A percentile compares a stretch with the other conserved stretches of the same genome.
Conservation (phyloP, 2,329 filamentous ascomycete species). For the Fonsecaea pedrosoi region DNA sequence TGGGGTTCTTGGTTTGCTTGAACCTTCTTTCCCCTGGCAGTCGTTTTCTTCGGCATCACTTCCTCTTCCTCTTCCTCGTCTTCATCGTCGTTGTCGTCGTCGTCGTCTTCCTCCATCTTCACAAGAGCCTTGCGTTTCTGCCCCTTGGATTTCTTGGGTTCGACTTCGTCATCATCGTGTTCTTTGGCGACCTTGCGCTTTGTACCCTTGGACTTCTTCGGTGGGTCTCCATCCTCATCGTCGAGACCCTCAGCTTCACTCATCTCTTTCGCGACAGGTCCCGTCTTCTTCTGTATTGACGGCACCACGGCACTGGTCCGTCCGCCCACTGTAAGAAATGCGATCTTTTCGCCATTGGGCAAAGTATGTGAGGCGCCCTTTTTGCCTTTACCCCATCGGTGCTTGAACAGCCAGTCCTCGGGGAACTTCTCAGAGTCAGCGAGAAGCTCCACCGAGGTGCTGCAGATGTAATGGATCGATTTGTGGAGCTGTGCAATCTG, state of each 20-base stretch:
- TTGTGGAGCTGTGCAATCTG: constrained; percentile 76
- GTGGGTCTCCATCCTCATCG: constrained; percentile 36
- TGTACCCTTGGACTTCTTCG: constrained; percentile 46
- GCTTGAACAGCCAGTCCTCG: constrained; percentile 82
- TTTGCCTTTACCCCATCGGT: constrained; percentile 89
- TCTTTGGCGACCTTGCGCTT: constrained; percentile 41
- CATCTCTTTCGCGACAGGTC: constrained; percentile 62
- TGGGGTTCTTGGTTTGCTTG: constrained; percentile 37
- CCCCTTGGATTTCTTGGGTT: constrained; percentile 43
- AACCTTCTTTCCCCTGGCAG: constrained; percentile 39
- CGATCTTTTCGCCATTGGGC: constrained; percentile 83
- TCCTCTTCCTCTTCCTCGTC: constrained; percentile 29
- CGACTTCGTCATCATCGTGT: constrained; percentile 24
- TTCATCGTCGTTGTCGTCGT: neutral
- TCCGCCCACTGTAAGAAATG: constrained; percentile 86
- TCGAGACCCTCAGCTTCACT: constrained; percentile 43
- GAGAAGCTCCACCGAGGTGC: constrained; percentile 76
- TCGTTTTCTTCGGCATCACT: constrained; percentile 39
- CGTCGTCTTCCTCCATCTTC: constrained; percentile 30
- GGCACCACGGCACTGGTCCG: constrained; percentile 90
- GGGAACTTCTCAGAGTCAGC: constrained; percentile 87
- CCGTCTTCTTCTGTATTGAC: constrained; percentile 81
- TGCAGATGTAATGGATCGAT: constrained; percentile 78
- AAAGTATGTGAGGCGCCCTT: constrained; percentile 71
- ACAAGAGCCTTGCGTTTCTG: constrained; percentile 42